Conservation (phyloP, 345 rosid species). For the Kandelia obovata region DNA sequence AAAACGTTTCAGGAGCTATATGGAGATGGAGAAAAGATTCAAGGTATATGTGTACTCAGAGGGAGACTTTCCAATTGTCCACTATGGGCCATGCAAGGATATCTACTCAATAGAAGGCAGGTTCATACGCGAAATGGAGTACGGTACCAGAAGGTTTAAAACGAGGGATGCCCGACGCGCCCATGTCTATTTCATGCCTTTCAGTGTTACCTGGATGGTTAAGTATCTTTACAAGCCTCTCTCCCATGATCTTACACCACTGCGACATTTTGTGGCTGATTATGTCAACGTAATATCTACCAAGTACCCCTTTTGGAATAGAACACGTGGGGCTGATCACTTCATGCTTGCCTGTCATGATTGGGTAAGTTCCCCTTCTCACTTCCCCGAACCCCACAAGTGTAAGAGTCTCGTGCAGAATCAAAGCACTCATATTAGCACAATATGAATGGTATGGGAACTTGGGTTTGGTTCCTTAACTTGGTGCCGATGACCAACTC, state of each 20-base stretch:
- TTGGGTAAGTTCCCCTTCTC: conserved; percentile 48
- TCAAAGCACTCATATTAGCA: too few species aligned
- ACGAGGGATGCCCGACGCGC: conserved; percentile 54
- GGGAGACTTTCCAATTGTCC: conserved; percentile 74
- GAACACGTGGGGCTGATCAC: conserved; percentile 72
- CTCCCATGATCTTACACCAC: conserved; percentile 37
- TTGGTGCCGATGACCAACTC: too few species aligned
- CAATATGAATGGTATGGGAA: too few species aligned
- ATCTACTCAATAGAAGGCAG: conserved; percentile 80
- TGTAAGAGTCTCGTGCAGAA: too few species aligned
- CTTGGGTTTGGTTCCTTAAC: too few species aligned
- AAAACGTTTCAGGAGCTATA: conserved; percentile 53
- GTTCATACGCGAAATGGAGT: conserved; percentile 79
- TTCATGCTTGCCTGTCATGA: conserved; percentile 92
- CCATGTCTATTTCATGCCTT: conserved; percentile 79
- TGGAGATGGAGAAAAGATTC: conserved; percentile 85
- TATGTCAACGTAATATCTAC: conserved; percentile 57
- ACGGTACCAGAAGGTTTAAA: conserved; percentile 41
- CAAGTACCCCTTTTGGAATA: conserved; percentile 75
- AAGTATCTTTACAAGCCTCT: conserved; percentile 48
- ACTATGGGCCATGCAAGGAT: conserved; percentile 81
- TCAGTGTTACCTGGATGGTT: conserved; percentile 78
- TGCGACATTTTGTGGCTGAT: conserved; percentile 58
- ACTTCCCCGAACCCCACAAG: too few species aligned
- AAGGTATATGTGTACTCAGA: conserved; percentile 80